phyloP scores from a whole-genome alignment of 345 rosid species.

The Carallia pectinifolia region DNA sequence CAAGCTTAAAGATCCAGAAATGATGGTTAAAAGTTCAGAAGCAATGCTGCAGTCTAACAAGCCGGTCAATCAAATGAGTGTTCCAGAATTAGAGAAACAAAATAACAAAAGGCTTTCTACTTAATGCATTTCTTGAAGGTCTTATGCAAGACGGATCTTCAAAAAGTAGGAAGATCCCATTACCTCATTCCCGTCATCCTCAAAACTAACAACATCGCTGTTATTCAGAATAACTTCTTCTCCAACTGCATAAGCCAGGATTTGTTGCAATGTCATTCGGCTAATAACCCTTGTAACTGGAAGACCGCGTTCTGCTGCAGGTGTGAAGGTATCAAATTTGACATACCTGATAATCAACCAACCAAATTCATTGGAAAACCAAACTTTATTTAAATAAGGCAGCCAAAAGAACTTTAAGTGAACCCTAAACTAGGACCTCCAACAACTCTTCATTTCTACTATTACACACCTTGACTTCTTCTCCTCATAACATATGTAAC shows the following conservation, averaged over 20 bases:
- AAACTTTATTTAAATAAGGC: neutral
- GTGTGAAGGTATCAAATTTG: constrained; percentile 95
- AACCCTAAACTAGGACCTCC: no score
- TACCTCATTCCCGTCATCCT: constrained; percentile 83
- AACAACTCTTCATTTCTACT: no score
- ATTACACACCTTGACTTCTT: no score
- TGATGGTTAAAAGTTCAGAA: neutral
- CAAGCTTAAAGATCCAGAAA: neutral
- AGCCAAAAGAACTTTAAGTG: neutral
- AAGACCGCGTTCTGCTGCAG: constrained; percentile 81
- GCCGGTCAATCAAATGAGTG: constrained; percentile 8
- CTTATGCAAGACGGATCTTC: neutral
- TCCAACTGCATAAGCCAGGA: constrained; percentile 75
- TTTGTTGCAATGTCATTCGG: constrained; percentile 85
- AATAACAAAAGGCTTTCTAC: neutral
- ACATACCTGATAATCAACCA: constrained; percentile 57
- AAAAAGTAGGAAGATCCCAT: constrained; percentile 4
- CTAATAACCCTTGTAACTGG: constrained; percentile 91
- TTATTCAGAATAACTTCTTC: constrained; percentile 71
- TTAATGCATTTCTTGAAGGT: constrained; percentile 1
- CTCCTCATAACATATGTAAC: no score
- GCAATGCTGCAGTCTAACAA: neutral
- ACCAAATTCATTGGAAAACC: constrained; percentile 22
- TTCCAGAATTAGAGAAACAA: neutral
- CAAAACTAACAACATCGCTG: constrained; percentile 79